Base-by-base conservation (phyloP, 2,329 filamentous ascomycete genomes). In the Neopestalotiopsis sp. region DNA sequence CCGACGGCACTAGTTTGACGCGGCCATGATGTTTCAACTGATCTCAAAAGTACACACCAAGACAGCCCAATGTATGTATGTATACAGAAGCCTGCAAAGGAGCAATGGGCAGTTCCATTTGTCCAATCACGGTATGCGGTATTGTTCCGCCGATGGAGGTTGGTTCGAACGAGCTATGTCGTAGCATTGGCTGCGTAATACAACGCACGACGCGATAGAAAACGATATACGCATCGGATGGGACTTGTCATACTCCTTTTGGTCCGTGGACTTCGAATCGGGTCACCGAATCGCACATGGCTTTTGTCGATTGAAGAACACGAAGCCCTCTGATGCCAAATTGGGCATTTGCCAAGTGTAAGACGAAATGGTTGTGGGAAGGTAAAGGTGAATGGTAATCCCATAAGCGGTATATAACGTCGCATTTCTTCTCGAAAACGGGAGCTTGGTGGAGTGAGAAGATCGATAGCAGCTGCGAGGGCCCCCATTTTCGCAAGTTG, bases 1-100 rank as follows among this genome's bases (percentile, higher is more conserved):
- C 59, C 59, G 59, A 62, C 30, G 59, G 32, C 59, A 62, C 59
- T 62, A 62, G 30, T 62, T 40, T 20, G 59, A 62, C 17, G 59
- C 32, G 59, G 59, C 34, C 30, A 30, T n/a, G 30, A 40, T 40
- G 59, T 62, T 62, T 62, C 59, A 62, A 62, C 30, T 34, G 14
- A 62, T 40, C 30, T 62, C 59, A 40, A 34, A 62, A 62, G n/a
- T 40, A 38, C n/a, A 20, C 14, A 20, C 9, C 14, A 38, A 30
- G 4, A 14, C 30, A 28, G 20, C 32, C 17, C n/a, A 12, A 13
- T 17, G 14, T 59, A 30, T 59, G 24, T 34, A 30, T 2, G 4
- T 24, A 10, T 52, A 4, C 17, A 24, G 14, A 20, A 17, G 45
- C 3, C 45, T n/a, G 20, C n/a, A 52, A 52, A 17, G 45, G 10